phyloP scores from a whole-genome alignment of 495 filamentous ascomycete species.

The Penicillium chermesinum region DNA sequence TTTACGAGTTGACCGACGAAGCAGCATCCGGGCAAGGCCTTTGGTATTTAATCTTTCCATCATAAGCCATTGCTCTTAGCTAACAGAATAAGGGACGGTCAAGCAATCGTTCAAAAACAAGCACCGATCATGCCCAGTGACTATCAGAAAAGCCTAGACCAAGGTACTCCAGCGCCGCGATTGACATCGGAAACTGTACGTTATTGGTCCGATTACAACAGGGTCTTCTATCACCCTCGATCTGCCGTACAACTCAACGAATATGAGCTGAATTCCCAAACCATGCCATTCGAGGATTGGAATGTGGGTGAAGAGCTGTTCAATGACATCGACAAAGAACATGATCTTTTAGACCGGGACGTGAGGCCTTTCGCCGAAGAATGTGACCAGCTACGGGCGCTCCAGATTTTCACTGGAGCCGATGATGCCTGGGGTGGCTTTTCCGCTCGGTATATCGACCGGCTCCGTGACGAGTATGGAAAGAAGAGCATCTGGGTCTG shows the following conservation, averaged over 20 bases:
- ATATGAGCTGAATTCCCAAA: slow-evolving; percentile 68
- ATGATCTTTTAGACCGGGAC: slow-evolving; percentile 85
- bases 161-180: slow-evolving; percentile 52
- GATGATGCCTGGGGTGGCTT: slow-evolving; percentile 97
- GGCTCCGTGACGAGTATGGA: slow-evolving; percentile 82
- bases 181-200: slow-evolving; percentile 68
- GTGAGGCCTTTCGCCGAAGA: slow-evolving; percentile 83
- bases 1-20: slow-evolving; percentile 69
- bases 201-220: slow-evolving; percentile 94
- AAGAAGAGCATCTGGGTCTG: slow-evolving; percentile 83
- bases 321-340: slow-evolving; percentile 69
- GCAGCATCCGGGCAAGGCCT: slow-evolving; percentile 44
- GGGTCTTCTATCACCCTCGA: slow-evolving; percentile 85
- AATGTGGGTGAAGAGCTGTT: slow-evolving; percentile 79
- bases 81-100: slow-evolving; percentile 59
- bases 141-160: slow-evolving; percentile 75
- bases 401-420: slow-evolving; percentile 72
- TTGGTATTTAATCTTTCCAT: slow-evolving; percentile 43
- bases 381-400: slow-evolving; percentile 83
- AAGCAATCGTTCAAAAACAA: slow-evolving; percentile 61
- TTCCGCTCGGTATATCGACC: slow-evolving; percentile 69
- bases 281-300: slow-evolving; percentile 83
- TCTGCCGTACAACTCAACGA: slow-evolving; percentile 87
- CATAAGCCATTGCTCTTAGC: neutral
- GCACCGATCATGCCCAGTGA: slow-evolving; percentile 59